These are phyloP conservation scores for Neurospora africana DNA, from an alignment of 495 filamentous ascomycete genomes.

Conservation along the genomic window DNA sequence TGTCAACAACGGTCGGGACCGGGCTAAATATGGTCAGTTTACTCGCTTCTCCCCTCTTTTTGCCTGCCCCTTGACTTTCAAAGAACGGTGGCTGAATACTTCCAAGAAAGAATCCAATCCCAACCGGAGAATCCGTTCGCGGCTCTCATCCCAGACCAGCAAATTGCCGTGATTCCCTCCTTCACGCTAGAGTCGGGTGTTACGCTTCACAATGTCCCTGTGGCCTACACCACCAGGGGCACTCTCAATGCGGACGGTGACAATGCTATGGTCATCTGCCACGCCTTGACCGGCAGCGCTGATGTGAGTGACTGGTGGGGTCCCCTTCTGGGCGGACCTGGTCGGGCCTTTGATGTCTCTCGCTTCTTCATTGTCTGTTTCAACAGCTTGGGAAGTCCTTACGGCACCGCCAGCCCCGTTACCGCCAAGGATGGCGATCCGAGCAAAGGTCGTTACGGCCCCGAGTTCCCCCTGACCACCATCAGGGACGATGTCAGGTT, in stretches of 20 bases:
- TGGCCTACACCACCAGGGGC: constrained; percentile 86
- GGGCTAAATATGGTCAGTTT: constrained; percentile 33
- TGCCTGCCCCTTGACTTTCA: neutral
- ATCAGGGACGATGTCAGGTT: constrained; percentile 92
- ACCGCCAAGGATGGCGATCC: constrained; percentile 75
- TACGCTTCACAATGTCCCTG: constrained; percentile 73
- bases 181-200: constrained; percentile 94
- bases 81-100: constrained; percentile 43
- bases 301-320: constrained; percentile 99
- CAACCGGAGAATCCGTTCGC: constrained; percentile 93
- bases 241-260: constrained; percentile 61
- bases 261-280: constrained; percentile 95
- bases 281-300: constrained; percentile 89
- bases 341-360: constrained; percentile 83
- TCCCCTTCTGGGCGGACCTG: constrained; percentile 77
- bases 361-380: constrained; percentile 92
- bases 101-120: constrained; percentile 45
- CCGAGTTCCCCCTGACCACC: constrained; percentile 92
- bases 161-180: constrained; percentile 70
- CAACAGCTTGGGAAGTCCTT: constrained; percentile 93
- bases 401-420: constrained; percentile 91
- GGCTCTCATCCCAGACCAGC: constrained; percentile 73
- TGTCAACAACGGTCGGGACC: constrained; percentile 4
- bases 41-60: neutral
- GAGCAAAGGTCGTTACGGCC: constrained; percentile 70